Percentiles rank a stretch among this genome's conserved stretches.
Conservation (phyloP, 202 grass and related monocot genomes). For the Elaeis oleifera region DNA sequence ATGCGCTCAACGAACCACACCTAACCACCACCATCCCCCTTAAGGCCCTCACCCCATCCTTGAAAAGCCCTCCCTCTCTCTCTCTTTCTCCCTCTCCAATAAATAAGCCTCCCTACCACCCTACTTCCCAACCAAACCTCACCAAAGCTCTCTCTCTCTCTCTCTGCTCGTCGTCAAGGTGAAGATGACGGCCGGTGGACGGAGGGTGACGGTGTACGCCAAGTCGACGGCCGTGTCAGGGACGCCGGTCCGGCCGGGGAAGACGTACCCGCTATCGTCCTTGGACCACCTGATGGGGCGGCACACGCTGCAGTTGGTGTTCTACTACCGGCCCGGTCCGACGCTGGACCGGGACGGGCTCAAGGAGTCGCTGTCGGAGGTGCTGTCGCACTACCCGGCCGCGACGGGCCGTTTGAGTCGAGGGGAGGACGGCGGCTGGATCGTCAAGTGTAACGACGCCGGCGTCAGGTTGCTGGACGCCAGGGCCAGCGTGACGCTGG, state of each 20-base stretch:
- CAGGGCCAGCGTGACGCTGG: conserved; percentile 34
- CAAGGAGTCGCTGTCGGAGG: conserved; percentile 80
- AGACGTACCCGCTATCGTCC: conserved; percentile 51
- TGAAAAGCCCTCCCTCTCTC: neutral
- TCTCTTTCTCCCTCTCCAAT: neutral
- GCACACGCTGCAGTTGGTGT: conserved; percentile 54
- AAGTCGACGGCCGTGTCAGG: conserved; percentile 69
- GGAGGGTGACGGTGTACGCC: conserved; percentile 48
- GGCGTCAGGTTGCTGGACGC: conserved; percentile 67
- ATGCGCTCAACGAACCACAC: conserved; percentile 34
- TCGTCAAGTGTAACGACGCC: conserved; percentile 83
- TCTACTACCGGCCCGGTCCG: conserved; percentile 50
- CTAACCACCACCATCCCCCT: conserved; percentile 38
- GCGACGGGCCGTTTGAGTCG: conserved; percentile 55
- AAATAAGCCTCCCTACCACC: neutral
- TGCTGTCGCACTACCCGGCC: conserved; percentile 70
- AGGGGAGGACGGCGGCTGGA: conserved; percentile 21
- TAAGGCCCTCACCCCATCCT: neutral
- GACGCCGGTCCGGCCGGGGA: conserved; percentile 58
- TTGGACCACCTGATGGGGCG: conserved; percentile 62
- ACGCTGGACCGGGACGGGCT: conserved; percentile 29
- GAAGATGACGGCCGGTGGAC: neutral
- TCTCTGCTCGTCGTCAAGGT: neutral
- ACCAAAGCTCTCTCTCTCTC: neutral
- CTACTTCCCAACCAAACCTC: neutral